phyloP scores from a whole-genome alignment of 208 protist genomes.

The Leishmania tropica region DNA sequence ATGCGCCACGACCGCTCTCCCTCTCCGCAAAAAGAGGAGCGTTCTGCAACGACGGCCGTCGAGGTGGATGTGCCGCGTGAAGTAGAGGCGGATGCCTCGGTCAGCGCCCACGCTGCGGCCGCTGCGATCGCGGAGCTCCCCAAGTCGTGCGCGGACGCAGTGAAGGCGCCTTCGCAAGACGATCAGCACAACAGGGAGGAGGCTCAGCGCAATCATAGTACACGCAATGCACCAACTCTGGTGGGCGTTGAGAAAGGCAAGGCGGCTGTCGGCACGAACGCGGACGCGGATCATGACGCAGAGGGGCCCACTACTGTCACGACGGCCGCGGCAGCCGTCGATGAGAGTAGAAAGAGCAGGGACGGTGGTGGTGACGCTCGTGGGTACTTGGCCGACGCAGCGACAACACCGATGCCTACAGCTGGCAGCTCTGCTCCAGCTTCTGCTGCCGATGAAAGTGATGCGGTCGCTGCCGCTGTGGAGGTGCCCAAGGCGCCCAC shows the following conservation, averaged over 20 bases:
- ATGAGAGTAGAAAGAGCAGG: not conserved
- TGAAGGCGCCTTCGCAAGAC: not conserved
- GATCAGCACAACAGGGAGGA: not conserved
- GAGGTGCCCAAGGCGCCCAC: not conserved
- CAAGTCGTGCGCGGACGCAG: not conserved
- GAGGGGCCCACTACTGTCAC: not conserved
- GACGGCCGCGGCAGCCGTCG: not conserved
- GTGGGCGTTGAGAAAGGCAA: not conserved
- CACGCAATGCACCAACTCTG: not conserved
- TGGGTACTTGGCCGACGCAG: not conserved
- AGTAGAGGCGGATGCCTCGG: not conserved
- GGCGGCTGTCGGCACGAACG: not conserved
- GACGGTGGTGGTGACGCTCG: not conserved
- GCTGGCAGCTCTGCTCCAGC: no score
- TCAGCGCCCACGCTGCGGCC: not conserved
- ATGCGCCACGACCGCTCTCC: not conserved
- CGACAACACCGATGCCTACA: not conserved
- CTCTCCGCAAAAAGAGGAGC: not conserved
- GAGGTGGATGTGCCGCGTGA: not conserved
- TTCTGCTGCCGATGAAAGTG: not conserved
- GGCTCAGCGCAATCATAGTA: not conserved
- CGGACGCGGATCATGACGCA: not conserved
- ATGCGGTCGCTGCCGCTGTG: not conserved
- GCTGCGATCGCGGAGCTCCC: not conserved
- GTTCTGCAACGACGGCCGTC: not conserved